Evolutionary conservation across 2,329 filamentous ascomycete species (phyloP).

Genomic region (Xylaria sp.): DNA sequence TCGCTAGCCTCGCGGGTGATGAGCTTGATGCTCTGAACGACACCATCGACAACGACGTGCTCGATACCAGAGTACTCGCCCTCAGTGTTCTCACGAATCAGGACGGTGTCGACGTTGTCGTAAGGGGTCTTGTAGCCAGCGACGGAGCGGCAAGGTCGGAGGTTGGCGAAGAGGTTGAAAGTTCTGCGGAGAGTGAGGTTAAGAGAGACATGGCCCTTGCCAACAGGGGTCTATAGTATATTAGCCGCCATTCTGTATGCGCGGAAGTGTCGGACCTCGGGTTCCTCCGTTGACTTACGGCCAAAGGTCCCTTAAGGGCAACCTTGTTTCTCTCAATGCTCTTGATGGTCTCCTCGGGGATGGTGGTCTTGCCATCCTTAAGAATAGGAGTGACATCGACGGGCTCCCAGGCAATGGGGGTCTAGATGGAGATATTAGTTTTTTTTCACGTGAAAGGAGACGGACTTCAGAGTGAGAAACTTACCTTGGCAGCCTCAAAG

Average conservation of each 20-base stretch:
- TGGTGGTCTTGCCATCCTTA: slow-evolving; percentile 92
- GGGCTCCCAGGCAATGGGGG: slow-evolving; percentile 93
- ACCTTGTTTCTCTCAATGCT: slow-evolving; percentile 95
- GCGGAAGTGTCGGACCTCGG: background rate
- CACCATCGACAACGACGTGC: slow-evolving; percentile 94
- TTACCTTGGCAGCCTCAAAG: slow-evolving; percentile 87
- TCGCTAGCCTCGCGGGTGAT: slow-evolving; percentile 93
- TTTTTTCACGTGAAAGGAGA: background rate
- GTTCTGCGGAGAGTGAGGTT: slow-evolving; percentile 98
- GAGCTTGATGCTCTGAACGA: slow-evolving; percentile 99
- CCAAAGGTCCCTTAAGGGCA: slow-evolving; percentile 94
- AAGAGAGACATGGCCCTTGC: slow-evolving; percentile 98
- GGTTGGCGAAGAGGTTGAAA: slow-evolving; percentile 99
- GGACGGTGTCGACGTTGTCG: slow-evolving; percentile 91
- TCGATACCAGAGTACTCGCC: slow-evolving; percentile 99
- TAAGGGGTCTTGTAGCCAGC: slow-evolving; percentile 98
- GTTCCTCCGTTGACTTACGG: slow-evolving; percentile 53
- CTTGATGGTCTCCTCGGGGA: slow-evolving; percentile 85
- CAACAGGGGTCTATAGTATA: slow-evolving; percentile 70
- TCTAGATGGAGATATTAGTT: slow-evolving; percentile 41
- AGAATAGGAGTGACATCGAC: slow-evolving; percentile 92
- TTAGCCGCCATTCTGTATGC: slow-evolving; percentile 10
- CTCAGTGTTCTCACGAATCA: slow-evolving; percentile 99
- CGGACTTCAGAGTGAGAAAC: slow-evolving; percentile 25
- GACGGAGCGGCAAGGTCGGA: slow-evolving; percentile 95